Percentiles rank a stretch among this genome's conserved stretches.
phyloP scores from a whole-genome alignment of 1,139 yeast genomes.

The Zygoascus meyerae region DNA sequence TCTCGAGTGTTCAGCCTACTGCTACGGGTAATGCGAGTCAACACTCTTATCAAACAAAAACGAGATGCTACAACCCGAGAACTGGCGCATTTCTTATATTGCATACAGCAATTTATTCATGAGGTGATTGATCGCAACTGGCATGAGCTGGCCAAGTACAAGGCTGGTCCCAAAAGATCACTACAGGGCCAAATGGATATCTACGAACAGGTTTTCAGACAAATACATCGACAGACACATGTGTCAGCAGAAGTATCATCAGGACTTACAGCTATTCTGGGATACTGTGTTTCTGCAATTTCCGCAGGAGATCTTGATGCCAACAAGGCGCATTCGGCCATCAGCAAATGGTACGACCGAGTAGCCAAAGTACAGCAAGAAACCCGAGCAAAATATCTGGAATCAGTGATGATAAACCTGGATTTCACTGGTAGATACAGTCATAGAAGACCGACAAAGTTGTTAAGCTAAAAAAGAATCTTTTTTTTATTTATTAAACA shows the following conservation, averaged over 20 bases:
- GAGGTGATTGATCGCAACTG: constrained; percentile 10
- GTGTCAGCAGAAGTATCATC: not conserved
- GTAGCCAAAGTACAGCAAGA: not conserved
- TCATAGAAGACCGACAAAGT: not conserved
- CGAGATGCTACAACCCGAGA: constrained; percentile 3
- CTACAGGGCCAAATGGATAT: constrained; percentile 8
- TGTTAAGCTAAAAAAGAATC: not conserved
- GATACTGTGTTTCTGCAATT: not conserved
- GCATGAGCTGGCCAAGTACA: constrained; percentile 5
- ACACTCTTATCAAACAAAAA: constrained; percentile 14
- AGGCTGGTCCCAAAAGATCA: not conserved
- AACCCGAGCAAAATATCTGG: not conserved
- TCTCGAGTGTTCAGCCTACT: constrained; percentile 16
- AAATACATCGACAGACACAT: constrained; percentile 5
- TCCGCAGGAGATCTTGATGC: not conserved
- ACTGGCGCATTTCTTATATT: constrained; percentile 16
- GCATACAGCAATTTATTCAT: constrained; percentile 7
- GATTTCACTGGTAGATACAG: constrained; percentile 8
- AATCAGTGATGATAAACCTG: constrained; percentile 5
- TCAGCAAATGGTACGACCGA: not conserved
- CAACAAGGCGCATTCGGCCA: not conserved
- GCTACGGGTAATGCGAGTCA: constrained; percentile 15
- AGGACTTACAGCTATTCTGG: constrained; percentile 4
- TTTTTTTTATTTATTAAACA: constrained; percentile 3
- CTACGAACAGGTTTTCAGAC: not conserved